Conservation (phyloP, 2,329 filamentous ascomycete genomes). For the Xylaria sp. region DNA sequence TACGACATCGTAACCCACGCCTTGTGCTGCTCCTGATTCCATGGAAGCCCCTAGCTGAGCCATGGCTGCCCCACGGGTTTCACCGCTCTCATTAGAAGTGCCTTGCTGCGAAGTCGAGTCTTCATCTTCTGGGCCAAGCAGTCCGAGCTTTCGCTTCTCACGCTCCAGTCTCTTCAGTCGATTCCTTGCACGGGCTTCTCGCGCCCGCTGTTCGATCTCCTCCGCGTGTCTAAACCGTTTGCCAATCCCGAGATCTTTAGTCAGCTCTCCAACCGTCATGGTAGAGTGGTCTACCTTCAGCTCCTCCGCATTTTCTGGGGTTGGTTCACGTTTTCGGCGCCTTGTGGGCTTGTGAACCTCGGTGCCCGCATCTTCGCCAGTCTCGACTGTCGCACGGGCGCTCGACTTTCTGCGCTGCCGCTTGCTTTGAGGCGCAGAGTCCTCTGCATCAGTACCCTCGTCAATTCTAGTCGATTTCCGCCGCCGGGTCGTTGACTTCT, state of each 20-base stretch:
- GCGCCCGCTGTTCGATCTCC: slow-evolving; percentile 75
- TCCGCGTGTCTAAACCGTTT: slow-evolving; percentile 80
- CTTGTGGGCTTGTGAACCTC: slow-evolving; percentile 41
- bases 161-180: slow-evolving; percentile 54
- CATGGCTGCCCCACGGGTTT: slow-evolving; percentile 38
- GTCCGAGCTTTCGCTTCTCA: slow-evolving; percentile 51
- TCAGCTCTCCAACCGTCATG: slow-evolving; percentile 79
- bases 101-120: slow-evolving; percentile 36
- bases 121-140: slow-evolving; percentile 39
- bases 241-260: slow-evolving; percentile 75
- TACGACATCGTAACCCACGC: slow-evolving; percentile 63
- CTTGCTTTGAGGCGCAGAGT: slow-evolving; percentile 49
- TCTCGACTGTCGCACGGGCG: slow-evolving; percentile 35
- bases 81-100: slow-evolving; percentile 42
- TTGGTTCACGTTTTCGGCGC: slow-evolving; percentile 59
- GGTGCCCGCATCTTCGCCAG: slow-evolving; percentile 40
- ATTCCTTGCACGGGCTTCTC: slow-evolving; percentile 51
- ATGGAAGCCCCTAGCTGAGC: slow-evolving; percentile 41
- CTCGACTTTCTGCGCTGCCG: slow-evolving; percentile 44
- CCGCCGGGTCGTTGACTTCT: slow-evolving; percentile 44
- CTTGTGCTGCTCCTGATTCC: slow-evolving; percentile 47
- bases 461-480: slow-evolving; percentile 43
- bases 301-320: slow-evolving; percentile 72
- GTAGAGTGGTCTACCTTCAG: slow-evolving; percentile 72
- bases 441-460: slow-evolving; percentile 25